These are phyloP conservation scores for Areca catechu DNA, from an alignment of 176 grass and related monocot species.

Conservation along the genomic window DNA sequence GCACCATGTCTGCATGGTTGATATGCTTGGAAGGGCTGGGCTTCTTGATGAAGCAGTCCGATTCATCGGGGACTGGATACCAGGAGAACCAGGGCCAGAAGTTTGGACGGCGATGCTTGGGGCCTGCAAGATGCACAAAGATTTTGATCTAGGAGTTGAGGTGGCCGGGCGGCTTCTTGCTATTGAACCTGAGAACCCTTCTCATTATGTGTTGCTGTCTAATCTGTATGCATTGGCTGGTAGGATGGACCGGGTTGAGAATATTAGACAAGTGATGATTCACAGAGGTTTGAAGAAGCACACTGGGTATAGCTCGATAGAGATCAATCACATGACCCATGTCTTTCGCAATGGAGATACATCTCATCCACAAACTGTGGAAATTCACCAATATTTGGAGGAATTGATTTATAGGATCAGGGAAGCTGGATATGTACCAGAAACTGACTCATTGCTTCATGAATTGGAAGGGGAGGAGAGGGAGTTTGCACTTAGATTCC, in stretches of 20 bases:
- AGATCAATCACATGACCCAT: constrained; percentile 43
- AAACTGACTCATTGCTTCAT: constrained; percentile 52
- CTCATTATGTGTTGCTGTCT: constrained; percentile 62
- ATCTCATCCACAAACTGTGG: constrained; percentile 25
- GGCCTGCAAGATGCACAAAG: constrained; percentile 71
- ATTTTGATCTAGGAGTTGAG: constrained; percentile 46
- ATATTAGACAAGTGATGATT: constrained; percentile 46
- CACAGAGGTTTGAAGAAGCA: constrained; percentile 54
- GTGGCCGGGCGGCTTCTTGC: constrained; percentile 46
- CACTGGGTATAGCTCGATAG: constrained; percentile 68
- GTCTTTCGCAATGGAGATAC: constrained; percentile 65
- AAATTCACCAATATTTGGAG: constrained; percentile 51
- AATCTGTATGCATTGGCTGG: constrained; percentile 74
- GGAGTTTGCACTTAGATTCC: constrained; percentile 49
- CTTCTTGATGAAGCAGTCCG: constrained; percentile 56
- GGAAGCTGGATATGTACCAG: constrained; percentile 35
- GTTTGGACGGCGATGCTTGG: constrained; percentile 81
- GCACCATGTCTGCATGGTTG: constrained; percentile 79
- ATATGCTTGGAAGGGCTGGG: constrained; percentile 77
- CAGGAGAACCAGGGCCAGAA: constrained; percentile 33
- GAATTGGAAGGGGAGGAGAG: constrained; percentile 74
- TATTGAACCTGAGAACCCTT: constrained; percentile 55
- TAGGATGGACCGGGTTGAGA: constrained; percentile 46
- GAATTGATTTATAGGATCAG: constrained; percentile 41
- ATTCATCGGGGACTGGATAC: constrained; percentile 45